Evolutionary conservation across 805 yeast genomes (phyloP), one percentile per base, ranked within the genome.

Genomic region (Metschnikowia henanensis): DNA sequence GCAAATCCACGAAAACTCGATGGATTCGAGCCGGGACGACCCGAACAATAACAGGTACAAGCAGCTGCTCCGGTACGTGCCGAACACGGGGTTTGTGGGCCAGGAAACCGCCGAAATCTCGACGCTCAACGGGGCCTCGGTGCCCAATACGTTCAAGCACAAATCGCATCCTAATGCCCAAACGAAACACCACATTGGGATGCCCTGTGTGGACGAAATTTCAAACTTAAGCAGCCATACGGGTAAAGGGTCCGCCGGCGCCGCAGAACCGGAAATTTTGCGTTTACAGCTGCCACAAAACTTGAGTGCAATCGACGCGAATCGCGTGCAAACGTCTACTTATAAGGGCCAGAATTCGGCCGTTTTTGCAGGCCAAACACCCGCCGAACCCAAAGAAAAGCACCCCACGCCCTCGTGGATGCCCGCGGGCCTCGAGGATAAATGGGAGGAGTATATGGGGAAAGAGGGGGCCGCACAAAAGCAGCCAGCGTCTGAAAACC

Each of bases 131-230:
- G 53, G 51, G 30, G 50, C 48, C 5, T 68, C 74, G 1, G 66
- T 68, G 17, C 75, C 76, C 18, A 71, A 71, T 44, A 71, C 76
- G 1, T 71, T 71, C 60, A 66, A 69, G 46, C 64, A 70, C 45
- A 71, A 70, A 49, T 63, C 71, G n/a, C 72, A 68, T 47, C 75
- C 75, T 5, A 71, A 70, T 46, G 76, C 76, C 18, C 64, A 58
- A 42, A 66, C 76, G 1, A 71, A 68, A 49, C 43, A 54, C 6
- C 54, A 52, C n/a, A 54, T 68, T 9, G 68, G 66, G 17, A 36
- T 41, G 26, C 40, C 39, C 26, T 29, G 41, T n/a, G 37, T 37
- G 15, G 45, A 33, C 8, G 53, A 47, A n/a, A 20, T 45, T 9
- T 33, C 44, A 6, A 26, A 29, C 15, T 9, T 23, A 17, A 25